Base-by-base conservation (phyloP, 2,329 filamentous ascomycete genomes). In the Xylariaceae sp. region DNA sequence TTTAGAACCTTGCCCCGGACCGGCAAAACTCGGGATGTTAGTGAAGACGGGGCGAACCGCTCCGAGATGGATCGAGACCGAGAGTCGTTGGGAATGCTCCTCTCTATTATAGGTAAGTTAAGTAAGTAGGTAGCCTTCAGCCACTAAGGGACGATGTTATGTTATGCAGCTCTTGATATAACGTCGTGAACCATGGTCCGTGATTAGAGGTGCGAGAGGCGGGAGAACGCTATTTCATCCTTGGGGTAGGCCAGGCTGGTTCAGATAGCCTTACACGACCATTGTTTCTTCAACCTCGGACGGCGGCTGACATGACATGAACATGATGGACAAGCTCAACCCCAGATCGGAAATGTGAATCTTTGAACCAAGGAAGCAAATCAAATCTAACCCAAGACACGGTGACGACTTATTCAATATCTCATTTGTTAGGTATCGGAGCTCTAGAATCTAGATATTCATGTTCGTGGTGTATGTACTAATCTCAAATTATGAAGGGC, bases 211-310 rank as follows among this genome's bases (percentile, higher is more conserved):
- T 54, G 29, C 46, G 52, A 56, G 50, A 51, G 40, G 49, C 48
- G 41, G 40, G 51, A 54, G 52, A 50, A 51, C 57, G 40, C 40
- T 50, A 52, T 52, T 45, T 54, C 52, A 50, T 47, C 50, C 52
- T 49, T 52, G 44, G 53, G 60, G 60, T 60, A 62, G 53, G 55
- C 48, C 52, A 20, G 47, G 57, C 52, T 49, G 44, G 50, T 57
- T n/a, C n/a, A 52, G 54, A 56, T 50, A 57, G 54, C 52, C 52
- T 51, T 62, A 57, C 37, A 48, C 48, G 54, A 60, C 60, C 60
- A 56, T 23, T 54, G 21, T 45, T 48, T 48, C 53, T 20, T 50
- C 21, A 46, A 56, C 29, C 56, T 52, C 51, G 56, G 54, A 52
- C 54, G 46, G 19, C 52, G 48, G 58, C 55, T 61, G 43, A 53